phyloP scores from a whole-genome alignment of 768 basidiomycete species.

The Lactarius quietus region DNA sequence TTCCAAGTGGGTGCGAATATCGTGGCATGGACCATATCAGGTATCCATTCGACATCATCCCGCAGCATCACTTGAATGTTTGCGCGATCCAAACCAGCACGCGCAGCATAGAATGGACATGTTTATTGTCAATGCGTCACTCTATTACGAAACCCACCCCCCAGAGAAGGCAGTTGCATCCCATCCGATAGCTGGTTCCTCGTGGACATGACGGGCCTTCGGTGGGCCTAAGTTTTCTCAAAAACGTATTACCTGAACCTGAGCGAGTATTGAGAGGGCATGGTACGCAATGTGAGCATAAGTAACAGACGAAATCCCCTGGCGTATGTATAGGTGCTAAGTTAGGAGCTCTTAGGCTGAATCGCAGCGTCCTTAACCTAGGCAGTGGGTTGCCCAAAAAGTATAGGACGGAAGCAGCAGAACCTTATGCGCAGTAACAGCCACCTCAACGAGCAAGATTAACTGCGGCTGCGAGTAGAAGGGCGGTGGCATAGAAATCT shows the following conservation, averaged over 20 bases:
- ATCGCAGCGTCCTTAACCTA: not conserved
- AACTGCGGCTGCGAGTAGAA: not conserved
- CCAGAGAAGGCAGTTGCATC: not conserved
- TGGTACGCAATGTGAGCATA: not conserved
- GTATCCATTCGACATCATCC: too few relatives aligned
- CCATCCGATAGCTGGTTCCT: too few relatives aligned
- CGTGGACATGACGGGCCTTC: too few relatives aligned
- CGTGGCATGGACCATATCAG: too few relatives aligned
- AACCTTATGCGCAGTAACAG: not conserved
- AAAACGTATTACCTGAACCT: too few relatives aligned
- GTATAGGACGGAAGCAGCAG: not conserved
- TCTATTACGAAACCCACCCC: not conserved
- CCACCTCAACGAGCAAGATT: not conserved
- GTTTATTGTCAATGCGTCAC: too few relatives aligned
- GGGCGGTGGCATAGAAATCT: not conserved
- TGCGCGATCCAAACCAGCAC: too few relatives aligned
- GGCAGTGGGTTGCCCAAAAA: not conserved
- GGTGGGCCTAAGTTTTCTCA: not conserved
- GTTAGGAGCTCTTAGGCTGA: not conserved
- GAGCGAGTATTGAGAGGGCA: too few relatives aligned
- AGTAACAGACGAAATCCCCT: not conserved
- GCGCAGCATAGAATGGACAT: too few relatives aligned
- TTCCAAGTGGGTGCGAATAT: too few relatives aligned
- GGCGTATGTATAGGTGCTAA: not conserved
- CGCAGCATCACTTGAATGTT: too few relatives aligned